A percentile compares a stretch with the other conserved stretches of the same genome.
Conservation (phyloP, 2,329 filamentous ascomycete species). For the Hypoxylon sp. region DNA sequence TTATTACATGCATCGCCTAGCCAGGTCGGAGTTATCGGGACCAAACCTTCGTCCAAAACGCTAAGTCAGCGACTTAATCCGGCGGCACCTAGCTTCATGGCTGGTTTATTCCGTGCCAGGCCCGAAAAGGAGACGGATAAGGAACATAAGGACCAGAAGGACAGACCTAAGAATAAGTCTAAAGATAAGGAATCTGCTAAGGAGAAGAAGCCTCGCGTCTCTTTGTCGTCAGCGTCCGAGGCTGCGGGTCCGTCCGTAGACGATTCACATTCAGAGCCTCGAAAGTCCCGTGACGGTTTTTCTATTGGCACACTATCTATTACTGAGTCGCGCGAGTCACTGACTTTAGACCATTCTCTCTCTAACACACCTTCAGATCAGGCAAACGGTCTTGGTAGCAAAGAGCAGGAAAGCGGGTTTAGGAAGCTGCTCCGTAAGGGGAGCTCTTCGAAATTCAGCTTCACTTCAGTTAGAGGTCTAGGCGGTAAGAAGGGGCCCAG, state of each 20-base stretch:
- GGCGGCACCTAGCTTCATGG: slow-evolving; percentile 88
- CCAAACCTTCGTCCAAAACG: slow-evolving; percentile 71
- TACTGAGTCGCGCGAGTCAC: slow-evolving; percentile 72
- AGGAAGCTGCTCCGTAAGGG: slow-evolving; percentile 75
- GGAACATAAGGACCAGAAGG: slow-evolving; percentile 55
- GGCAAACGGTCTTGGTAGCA: slow-evolving; percentile 58
- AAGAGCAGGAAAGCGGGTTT: slow-evolving; percentile 70
- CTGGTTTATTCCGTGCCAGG: slow-evolving; percentile 71
- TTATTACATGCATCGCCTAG: slow-evolving; percentile 68
- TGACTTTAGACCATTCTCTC: slow-evolving; percentile 67
- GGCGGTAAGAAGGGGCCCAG: slow-evolving; percentile 71
- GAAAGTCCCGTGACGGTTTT: slow-evolving; percentile 69
- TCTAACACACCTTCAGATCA: slow-evolving; percentile 72
- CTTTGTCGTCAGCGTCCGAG: slow-evolving; percentile 59
- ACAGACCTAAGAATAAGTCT: slow-evolving; percentile 58
- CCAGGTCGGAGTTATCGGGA: slow-evolving; percentile 82
- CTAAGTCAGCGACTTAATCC: slow-evolving; percentile 82
- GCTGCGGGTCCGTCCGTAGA: slow-evolving; percentile 57
- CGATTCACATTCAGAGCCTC: slow-evolving; percentile 67
- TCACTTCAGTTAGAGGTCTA: slow-evolving; percentile 66
- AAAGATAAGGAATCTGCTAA: slow-evolving; percentile 59
- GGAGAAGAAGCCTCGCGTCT: slow-evolving; percentile 59
- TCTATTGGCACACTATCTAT: slow-evolving; percentile 73
- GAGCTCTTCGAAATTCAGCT: slow-evolving; percentile 75
- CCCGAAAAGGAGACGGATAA: slow-evolving; percentile 55